These are phyloP conservation scores for Aspergillus steynii DNA, from an alignment of 495 filamentous ascomycete species.

Conservation along the genomic window DNA sequence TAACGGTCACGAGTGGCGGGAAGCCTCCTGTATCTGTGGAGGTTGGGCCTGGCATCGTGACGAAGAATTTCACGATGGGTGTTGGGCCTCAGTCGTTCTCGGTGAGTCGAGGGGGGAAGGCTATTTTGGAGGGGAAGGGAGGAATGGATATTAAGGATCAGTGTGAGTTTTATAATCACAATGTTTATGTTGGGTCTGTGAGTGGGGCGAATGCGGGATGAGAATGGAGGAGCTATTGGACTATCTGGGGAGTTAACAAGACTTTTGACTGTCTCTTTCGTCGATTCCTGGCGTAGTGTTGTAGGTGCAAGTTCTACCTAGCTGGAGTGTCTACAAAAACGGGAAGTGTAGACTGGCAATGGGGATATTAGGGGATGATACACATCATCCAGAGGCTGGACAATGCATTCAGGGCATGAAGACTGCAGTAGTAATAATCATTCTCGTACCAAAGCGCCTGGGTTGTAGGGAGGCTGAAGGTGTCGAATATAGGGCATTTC, in stretches of 20 bases:
- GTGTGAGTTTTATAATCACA: slow-evolving; percentile 61
- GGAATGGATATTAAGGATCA: slow-evolving; percentile 45
- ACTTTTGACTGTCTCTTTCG: too few species aligned
- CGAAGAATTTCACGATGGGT: slow-evolving; percentile 50
- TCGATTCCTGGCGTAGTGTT: too few species aligned
- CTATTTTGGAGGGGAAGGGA: slow-evolving; percentile 46
- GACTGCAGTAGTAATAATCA: too few species aligned
- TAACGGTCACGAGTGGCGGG: slow-evolving; percentile 48
- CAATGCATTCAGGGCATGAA: too few species aligned
- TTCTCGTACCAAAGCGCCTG: too few species aligned
- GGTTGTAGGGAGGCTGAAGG: too few species aligned
- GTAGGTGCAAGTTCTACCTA: too few species aligned
- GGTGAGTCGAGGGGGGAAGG: slow-evolving; percentile 41
- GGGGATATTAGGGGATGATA: too few species aligned
- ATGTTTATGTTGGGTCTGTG: slow-evolving; percentile 45
- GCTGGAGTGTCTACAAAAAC: too few species aligned
- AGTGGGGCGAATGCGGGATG: not conserved
- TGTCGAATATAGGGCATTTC: too few species aligned
- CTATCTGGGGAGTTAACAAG: not conserved
- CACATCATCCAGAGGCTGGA: too few species aligned
- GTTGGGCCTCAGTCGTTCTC: slow-evolving; percentile 52
- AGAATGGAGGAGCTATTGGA: not conserved
- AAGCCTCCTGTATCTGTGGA: slow-evolving; percentile 23
- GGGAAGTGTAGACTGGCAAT: too few species aligned
- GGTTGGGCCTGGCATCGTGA: slow-evolving; percentile 50